Base-by-base conservation (phyloP, 768 basidiomycete species). In the Tylopilus sp. region DNA sequence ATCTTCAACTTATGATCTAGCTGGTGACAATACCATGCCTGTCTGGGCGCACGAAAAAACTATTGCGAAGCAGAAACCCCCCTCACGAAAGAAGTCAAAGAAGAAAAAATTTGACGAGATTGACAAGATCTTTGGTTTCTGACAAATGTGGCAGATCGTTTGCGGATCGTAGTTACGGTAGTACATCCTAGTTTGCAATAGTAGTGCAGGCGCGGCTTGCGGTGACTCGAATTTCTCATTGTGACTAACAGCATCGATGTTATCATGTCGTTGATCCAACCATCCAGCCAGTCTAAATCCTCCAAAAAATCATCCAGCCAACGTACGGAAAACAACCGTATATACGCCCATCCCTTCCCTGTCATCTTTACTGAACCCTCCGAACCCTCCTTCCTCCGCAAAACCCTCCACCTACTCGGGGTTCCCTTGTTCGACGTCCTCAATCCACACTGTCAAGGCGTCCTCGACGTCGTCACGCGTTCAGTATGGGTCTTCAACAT, bases 401-500 rank as follows among this genome's bases (percentile, higher is more conserved):
- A 78, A 38, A 55, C 82, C 35, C 71, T 82, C 36, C 75, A 76
- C 18, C 64, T 82, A 46, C 70, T 86, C 40, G 84, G 84, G 17
- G 68, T 85, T 35, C 77, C 79, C n/a, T 62, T 74, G n/a, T 72
- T 74, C n/a, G 73, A 78, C 48, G 68, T 88, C 17, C 72, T 82
- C 53, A 88, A 82, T 50, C 91, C 91, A 0, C 80, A 83, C 36
- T 88, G 85, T 60, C 79, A 82, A 57, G 94, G 91, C 8, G 65
- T 83, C 8, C 86, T 89, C 56, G 95, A 98, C 64, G 70, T 79
- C 6, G 62, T 78, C 2, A 93, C 94, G 15, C 82, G 83, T n/a
- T 91, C 90, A 0, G 88, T 98, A 9, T 97, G 93, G 93, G 77
- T 98, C 3, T 72, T 79, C 0, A 77, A 84, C 51, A 68, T 73